phyloP scores from a whole-genome alignment of 768 basidiomycete genomes.

The Kwoniella sp. region DNA sequence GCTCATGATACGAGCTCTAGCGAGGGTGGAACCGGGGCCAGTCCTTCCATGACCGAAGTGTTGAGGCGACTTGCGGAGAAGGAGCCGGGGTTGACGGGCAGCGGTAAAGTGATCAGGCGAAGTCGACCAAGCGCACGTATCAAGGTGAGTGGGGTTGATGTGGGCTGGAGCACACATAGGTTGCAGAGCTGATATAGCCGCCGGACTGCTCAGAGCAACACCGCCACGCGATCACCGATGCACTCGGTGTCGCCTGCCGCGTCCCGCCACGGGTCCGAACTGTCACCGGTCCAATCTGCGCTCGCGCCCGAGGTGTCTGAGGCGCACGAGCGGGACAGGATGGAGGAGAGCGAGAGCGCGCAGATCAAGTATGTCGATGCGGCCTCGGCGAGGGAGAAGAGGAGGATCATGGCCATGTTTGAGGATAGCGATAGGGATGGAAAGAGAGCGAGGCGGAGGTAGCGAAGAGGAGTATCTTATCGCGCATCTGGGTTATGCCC shows the following conservation, averaged over 20 bases:
- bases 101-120: conserved; percentile 1
- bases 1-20: no score
- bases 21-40: no score
- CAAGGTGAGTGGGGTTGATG: conserved; percentile 20
- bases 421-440: background rate
- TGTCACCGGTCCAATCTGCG: no score
- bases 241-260: conserved; percentile 10
- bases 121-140: conserved; percentile 10
- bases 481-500: background rate
- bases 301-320: no score
- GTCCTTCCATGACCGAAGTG: conserved; percentile 42
- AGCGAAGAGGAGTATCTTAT: background rate
- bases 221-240: conserved; percentile 7
- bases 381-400: conserved; percentile 36
- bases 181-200: background rate
- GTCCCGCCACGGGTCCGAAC: conserved; percentile 5
- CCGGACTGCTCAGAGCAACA: background rate
- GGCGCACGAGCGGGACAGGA: background rate
- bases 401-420: conserved; percentile 38
- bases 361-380: conserved; percentile 41
- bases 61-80: conserved; percentile 27
- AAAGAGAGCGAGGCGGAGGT: conserved; percentile 2
- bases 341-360: background rate
- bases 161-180: no score
- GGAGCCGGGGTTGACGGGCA: conserved; percentile 3